A percentile compares a stretch with the other conserved stretches of the same genome.
Evolutionary conservation across 805 yeast species (phyloP).

Genomic region (Metschnikowia anglica): DNA sequence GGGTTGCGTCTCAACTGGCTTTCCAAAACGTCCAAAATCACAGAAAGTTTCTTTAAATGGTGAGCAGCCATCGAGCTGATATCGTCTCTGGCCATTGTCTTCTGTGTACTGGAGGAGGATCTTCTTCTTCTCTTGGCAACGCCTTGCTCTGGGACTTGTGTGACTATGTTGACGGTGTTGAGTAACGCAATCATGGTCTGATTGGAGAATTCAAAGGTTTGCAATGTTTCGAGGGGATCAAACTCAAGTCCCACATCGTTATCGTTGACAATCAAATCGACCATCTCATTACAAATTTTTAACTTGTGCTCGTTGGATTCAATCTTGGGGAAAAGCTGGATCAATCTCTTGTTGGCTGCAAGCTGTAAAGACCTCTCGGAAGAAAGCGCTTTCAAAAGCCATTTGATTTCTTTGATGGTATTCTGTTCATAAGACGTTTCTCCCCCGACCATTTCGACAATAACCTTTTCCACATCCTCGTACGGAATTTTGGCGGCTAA

Average conservation of each 20-base stretch:
- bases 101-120: conserved; percentile 74
- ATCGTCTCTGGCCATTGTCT: conserved; percentile 69
- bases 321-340: conserved; percentile 55
- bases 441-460: conserved; percentile 59
- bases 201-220: conserved; percentile 53
- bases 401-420: conserved; percentile 51
- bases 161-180: conserved; percentile 55
- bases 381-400: conserved; percentile 52
- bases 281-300: conserved; percentile 46
- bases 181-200: conserved; percentile 60
- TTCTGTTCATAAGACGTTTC: conserved; percentile 50
- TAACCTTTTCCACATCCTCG: conserved; percentile 51
- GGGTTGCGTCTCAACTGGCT: conserved; percentile 36
- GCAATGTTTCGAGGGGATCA: conserved; percentile 48
- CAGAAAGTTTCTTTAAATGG: conserved; percentile 75
- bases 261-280: conserved; percentile 56
- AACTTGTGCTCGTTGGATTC: conserved; percentile 55
- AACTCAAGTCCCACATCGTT: conserved; percentile 23
- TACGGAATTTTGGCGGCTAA: conserved; percentile 49
- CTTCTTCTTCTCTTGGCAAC: conserved; percentile 78
- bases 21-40: conserved; percentile 78
- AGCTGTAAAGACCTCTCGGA: conserved; percentile 32
- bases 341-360: conserved; percentile 50
- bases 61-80: conserved; percentile 71
- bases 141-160: conserved; percentile 45